A percentile compares a stretch with the other conserved stretches of the same genome.
These are phyloP conservation scores for Xylaria sp. DNA, from an alignment of 2,329 filamentous ascomycete species.

Conservation along the genomic window DNA sequence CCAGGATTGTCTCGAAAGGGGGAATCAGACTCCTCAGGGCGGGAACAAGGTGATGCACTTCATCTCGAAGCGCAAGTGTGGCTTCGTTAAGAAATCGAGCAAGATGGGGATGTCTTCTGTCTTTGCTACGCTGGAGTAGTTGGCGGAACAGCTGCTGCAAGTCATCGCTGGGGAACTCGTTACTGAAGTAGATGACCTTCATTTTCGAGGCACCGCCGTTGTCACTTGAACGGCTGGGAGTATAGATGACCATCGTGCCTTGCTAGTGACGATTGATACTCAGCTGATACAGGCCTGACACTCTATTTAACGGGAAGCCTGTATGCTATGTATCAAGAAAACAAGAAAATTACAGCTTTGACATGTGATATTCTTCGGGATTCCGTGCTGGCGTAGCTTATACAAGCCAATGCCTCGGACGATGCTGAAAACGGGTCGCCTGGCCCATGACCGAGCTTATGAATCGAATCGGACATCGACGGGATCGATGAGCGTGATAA, in stretches of 20 bases:
- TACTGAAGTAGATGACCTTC: conserved; percentile 51
- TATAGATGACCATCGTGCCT: neutral
- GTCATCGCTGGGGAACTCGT: conserved; percentile 59
- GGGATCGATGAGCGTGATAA: too few relatives aligned
- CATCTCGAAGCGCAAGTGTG: conserved; percentile 54
- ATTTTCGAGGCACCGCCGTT: neutral
- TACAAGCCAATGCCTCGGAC: too few relatives aligned
- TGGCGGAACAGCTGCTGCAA: neutral
- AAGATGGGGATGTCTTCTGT: conserved; percentile 50
- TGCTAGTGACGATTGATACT: neutral
- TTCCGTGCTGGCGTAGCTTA: too few relatives aligned
- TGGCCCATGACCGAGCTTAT: too few relatives aligned
- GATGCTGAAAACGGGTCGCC: too few relatives aligned
- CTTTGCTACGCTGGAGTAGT: conserved; percentile 56
- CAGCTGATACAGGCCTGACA: too few relatives aligned
- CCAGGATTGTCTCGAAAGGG: neutral
- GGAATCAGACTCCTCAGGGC: conserved; percentile 45
- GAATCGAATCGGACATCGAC: too few relatives aligned
- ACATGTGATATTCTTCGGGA: too few relatives aligned
- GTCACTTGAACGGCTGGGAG: neutral
- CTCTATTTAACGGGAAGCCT: too few relatives aligned
- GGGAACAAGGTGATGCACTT: conserved; percentile 50
- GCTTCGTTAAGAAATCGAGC: conserved; percentile 56
- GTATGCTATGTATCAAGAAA: too few relatives aligned
- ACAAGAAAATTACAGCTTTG: too few relatives aligned